phyloP scores from a whole-genome alignment of 108 stramenopile genomes.

The Ochromonas danica region DNA sequence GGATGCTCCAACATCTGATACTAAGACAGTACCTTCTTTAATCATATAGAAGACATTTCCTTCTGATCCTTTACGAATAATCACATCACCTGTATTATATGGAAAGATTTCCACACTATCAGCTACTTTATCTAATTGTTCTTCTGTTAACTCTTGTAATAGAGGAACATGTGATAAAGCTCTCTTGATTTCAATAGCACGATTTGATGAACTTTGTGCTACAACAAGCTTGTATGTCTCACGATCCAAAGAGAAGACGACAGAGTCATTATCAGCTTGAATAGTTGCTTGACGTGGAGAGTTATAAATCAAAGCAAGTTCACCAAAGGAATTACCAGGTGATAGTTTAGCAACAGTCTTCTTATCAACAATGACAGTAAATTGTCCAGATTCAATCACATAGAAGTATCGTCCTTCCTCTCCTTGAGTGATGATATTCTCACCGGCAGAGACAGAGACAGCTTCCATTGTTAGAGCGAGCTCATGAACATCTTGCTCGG shows the following conservation, averaged over 20 bases:
- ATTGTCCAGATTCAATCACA: conserved; percentile 71
- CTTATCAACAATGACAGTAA: conserved; percentile 67
- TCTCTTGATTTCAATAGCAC: conserved; percentile 12
- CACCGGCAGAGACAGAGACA: neutral
- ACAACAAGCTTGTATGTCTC: conserved; percentile 8
- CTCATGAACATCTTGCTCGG: neutral
- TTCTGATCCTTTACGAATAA: conserved; percentile 55
- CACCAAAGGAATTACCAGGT: conserved; percentile 9
- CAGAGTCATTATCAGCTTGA: neutral
- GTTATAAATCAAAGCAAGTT: conserved; percentile 25
- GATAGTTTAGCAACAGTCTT: neutral
- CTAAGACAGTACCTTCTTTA: conserved; percentile 63
- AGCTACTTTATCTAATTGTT: conserved; percentile 17
- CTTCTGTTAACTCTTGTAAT: neutral
- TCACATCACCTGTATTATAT: conserved; percentile 53
- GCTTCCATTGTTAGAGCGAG: conserved; percentile 9
- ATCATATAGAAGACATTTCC: conserved; percentile 70
- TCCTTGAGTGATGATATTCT: conserved; percentile 36
- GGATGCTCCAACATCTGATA: conserved; percentile 51
- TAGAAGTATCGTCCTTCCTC: conserved; percentile 69
- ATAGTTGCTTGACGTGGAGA: conserved; percentile 31
- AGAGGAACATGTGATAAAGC: conserved; percentile 6
- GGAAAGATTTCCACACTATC: conserved; percentile 21
- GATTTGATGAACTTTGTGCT: conserved; percentile 12
- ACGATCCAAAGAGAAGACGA: conserved; percentile 24